phyloP scores from a whole-genome alignment of 352 stramenopile species.

The Globisporangium irregulare region DNA sequence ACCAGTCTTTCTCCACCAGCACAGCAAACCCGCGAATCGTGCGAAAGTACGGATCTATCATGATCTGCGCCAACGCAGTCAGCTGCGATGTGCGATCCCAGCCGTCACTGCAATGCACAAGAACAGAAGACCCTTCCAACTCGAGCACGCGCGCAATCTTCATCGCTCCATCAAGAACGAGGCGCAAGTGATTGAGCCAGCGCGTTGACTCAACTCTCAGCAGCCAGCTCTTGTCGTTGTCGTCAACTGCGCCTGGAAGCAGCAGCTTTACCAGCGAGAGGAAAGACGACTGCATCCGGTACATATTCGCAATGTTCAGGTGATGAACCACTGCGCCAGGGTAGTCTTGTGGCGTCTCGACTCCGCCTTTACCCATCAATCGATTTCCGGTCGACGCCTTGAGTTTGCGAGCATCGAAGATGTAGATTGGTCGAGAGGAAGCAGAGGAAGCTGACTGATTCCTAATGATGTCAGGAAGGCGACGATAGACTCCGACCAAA shows the following conservation, averaged over 20 bases:
- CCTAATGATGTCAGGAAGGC: conserved; percentile 78
- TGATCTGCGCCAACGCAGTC: conserved; percentile 73
- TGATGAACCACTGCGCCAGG: conserved; percentile 75
- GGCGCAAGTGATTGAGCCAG: conserved; percentile 83
- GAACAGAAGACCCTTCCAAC: conserved; percentile 70
- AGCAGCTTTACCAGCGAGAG: conserved; percentile 70
- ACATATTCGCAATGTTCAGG: conserved; percentile 93
- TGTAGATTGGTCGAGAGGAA: conserved; percentile 79
- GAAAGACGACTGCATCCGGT: conserved; percentile 87
- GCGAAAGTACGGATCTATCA: conserved; percentile 88
- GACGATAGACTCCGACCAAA: conserved; percentile 66
- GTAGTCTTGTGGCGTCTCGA: conserved; percentile 85
- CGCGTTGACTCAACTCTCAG: conserved; percentile 71
- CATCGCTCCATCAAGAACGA: conserved; percentile 77
- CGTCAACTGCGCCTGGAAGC: conserved; percentile 54
- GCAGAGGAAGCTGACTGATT: conserved; percentile 61
- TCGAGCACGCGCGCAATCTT: conserved; percentile 88
- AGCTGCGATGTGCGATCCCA: conserved; percentile 87
- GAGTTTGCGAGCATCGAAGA: conserved; percentile 89
- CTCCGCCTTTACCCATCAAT: conserved; percentile 89
- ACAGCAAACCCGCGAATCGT: conserved; percentile 80
- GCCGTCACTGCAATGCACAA: conserved; percentile 88
- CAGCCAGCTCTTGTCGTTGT: conserved; percentile 67
- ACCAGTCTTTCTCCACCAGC: conserved; percentile 87
- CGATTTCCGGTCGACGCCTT: conserved; percentile 89